A percentile compares a stretch with the other conserved stretches of the same genome.
Evolutionary conservation across 192 early-diverging fungal species (phyloP).

Genomic region (Coemansia sp.): DNA sequence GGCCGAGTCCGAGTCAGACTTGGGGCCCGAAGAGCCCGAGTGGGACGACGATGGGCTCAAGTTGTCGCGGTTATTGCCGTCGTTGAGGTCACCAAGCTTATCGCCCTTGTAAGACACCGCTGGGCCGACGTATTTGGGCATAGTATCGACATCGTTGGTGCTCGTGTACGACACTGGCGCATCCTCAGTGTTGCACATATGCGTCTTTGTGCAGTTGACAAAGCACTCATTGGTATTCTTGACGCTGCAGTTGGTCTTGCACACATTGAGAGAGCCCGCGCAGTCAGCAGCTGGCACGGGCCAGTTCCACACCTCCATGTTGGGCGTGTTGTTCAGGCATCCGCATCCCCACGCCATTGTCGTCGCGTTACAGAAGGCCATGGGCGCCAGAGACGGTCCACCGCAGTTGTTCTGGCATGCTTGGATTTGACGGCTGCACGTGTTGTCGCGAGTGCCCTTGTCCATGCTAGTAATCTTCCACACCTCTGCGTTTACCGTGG

Average conservation of each 20-base stretch:
- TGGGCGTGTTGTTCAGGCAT: conserved; percentile 47
- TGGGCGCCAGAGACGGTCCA: conserved; percentile 40
- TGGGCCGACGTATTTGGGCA: conserved; percentile 46
- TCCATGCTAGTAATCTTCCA: conserved; percentile 50
- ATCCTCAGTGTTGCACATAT: conserved; percentile 53
- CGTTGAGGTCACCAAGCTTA: conserved; percentile 50
- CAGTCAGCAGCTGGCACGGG: conserved; percentile 56
- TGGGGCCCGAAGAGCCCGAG: conserved; percentile 7
- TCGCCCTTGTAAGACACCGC: conserved; percentile 55
- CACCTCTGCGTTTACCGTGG: conserved; percentile 20
- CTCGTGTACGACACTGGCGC: conserved; percentile 55
- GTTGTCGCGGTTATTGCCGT: conserved; percentile 45
- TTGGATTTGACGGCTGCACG: conserved; percentile 49
- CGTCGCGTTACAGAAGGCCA: conserved; percentile 59
- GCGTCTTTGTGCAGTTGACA: conserved; percentile 33
- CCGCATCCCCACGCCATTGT: conserved; percentile 62
- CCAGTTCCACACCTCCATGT: conserved; percentile 54
- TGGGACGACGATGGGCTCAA: neutral
- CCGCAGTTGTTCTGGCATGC: conserved; percentile 57
- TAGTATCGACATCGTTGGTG: conserved; percentile 6
- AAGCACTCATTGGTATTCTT: conserved; percentile 35
- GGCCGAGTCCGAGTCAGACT: neutral
- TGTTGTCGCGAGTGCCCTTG: conserved; percentile 36
- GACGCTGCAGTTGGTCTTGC: conserved; percentile 40
- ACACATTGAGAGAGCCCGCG: conserved; percentile 35